Percentiles rank a stretch among this genome's conserved stretches.
Evolutionary conservation across 768 basidiomycete genomes (phyloP).

Genomic region (Leccinum aurantiacum): DNA sequence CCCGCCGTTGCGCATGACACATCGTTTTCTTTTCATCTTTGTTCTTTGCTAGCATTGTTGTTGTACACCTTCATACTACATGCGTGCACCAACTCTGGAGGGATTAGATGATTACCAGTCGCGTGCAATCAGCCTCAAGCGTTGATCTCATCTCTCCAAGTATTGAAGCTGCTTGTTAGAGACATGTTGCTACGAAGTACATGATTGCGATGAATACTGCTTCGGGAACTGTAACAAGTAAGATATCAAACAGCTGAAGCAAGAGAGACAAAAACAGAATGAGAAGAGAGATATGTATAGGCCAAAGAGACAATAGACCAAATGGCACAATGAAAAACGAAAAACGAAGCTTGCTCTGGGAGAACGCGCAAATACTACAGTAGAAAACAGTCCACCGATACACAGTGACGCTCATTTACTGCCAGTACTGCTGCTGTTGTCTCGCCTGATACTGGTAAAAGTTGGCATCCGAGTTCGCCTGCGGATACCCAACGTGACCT

Average conservation of each 20-base stretch:
- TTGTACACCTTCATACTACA: slow-evolving; percentile 7
- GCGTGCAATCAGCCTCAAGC: background rate
- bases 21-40: background rate
- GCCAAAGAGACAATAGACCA: slow-evolving; percentile 6
- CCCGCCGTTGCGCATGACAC: background rate
- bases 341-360: slow-evolving; percentile 10
- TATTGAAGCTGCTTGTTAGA: slow-evolving; percentile 16
- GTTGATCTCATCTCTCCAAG: background rate
- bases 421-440: slow-evolving; percentile 60
- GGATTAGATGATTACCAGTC: background rate
- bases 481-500: slow-evolving; percentile 50
- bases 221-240: slow-evolving; percentile 26
- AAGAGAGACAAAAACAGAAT: slow-evolving; percentile 13
- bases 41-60: slow-evolving; percentile 4
- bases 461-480: slow-evolving; percentile 57
- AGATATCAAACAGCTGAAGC: slow-evolving; percentile 33
- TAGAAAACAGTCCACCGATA: background rate
- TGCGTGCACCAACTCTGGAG: background rate
- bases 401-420: slow-evolving; percentile 23
- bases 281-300: slow-evolving; percentile 8
- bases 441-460: slow-evolving; percentile 75
- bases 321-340: background rate
- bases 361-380: background rate
- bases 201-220: slow-evolving; percentile 27
- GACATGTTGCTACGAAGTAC: slow-evolving; percentile 31